A percentile compares a stretch with the other conserved stretches of the same genome.
Evolutionary conservation across 352 stramenopile species (phyloP).

Genomic region (Globisporangium acanthophoron): DNA sequence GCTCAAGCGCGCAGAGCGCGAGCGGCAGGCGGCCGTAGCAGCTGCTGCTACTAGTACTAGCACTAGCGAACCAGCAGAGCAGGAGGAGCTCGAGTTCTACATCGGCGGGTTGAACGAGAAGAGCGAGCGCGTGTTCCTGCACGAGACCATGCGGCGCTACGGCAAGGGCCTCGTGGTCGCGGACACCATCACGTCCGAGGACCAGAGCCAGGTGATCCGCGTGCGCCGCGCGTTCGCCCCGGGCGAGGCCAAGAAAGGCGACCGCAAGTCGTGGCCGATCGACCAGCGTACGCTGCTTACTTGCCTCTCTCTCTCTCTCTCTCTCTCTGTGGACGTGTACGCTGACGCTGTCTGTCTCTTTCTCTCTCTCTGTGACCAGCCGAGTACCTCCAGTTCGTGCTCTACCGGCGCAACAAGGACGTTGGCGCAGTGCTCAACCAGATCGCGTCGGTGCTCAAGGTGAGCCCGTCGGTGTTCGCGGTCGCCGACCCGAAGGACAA

Average conservation of each 20-base stretch:
- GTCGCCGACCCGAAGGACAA: constrained; percentile 98
- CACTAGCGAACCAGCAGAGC: constrained; percentile 3
- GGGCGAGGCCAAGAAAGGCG: constrained; percentile 33
- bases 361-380: constrained; percentile 26
- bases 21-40: constrained; percentile 4
- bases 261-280: constrained; percentile 64
- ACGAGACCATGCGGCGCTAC: constrained; percentile 87
- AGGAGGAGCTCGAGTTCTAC: constrained; percentile 61
- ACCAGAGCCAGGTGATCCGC: constrained; percentile 67
- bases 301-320: neutral
- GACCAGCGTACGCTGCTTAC: constrained; percentile 44
- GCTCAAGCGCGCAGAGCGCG: constrained; percentile 25
- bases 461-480: constrained; percentile 71
- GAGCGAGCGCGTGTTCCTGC: constrained; percentile 80
- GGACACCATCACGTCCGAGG: constrained; percentile 84
- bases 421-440: constrained; percentile 86
- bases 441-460: constrained; percentile 63
- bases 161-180: constrained; percentile 76
- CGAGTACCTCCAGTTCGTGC: constrained; percentile 93
- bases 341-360: neutral
- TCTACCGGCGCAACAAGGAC: constrained; percentile 98
- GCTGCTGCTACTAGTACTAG: neutral
- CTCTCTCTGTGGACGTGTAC: neutral
- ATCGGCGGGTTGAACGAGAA: constrained; percentile 84
- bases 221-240: constrained; percentile 36